phyloP scores from a whole-genome alignment of 225 moss, liverwort and hornwort species.

The Sphagnum tenellum region DNA sequence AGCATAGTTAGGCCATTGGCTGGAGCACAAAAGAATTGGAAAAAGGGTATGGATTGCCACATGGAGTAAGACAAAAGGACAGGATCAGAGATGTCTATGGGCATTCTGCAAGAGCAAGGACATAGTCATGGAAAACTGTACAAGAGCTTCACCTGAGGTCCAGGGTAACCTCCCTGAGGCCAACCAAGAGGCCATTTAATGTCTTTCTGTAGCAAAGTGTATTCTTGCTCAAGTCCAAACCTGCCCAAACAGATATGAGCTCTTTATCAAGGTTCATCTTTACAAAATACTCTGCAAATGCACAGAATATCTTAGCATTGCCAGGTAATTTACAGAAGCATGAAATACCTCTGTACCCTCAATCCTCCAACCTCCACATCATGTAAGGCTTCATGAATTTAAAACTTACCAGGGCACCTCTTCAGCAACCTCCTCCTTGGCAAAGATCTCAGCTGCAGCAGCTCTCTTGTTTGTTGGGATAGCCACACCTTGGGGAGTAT shows the following conservation, averaged over 20 bases:
- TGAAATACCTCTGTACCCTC: not conserved
- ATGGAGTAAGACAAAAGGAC: too few relatives aligned
- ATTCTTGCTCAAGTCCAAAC: constrained; percentile 52
- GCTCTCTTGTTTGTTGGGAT: constrained; percentile 38
- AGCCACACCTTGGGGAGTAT: constrained; percentile 31
- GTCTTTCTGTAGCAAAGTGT: constrained; percentile 41
- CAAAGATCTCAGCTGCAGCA: constrained; percentile 28
- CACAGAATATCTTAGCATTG: too few relatives aligned
- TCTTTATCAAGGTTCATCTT: not conserved
- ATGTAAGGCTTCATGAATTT: not conserved
- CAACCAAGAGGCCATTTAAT: constrained; percentile 46
- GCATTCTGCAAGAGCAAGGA: too few relatives aligned
- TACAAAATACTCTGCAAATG: too few relatives aligned
- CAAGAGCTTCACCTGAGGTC: constrained; percentile 21
- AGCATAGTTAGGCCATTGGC: too few relatives aligned
- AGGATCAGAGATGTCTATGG: too few relatives aligned
- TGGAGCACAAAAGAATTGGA: too few relatives aligned
- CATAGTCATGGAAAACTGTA: too few relatives aligned
- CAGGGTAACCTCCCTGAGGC: constrained; percentile 39
- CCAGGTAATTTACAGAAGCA: too few relatives aligned
- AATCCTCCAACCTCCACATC: not conserved
- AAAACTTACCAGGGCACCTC: constrained; percentile 35
- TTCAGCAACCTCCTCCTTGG: constrained; percentile 8
- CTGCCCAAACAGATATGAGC: constrained; percentile 1
- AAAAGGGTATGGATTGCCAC: too few relatives aligned